Evolutionary conservation across 2,329 filamentous ascomycete genomes (phyloP).

Genomic region (Trichoderma afroharzianum): DNA sequence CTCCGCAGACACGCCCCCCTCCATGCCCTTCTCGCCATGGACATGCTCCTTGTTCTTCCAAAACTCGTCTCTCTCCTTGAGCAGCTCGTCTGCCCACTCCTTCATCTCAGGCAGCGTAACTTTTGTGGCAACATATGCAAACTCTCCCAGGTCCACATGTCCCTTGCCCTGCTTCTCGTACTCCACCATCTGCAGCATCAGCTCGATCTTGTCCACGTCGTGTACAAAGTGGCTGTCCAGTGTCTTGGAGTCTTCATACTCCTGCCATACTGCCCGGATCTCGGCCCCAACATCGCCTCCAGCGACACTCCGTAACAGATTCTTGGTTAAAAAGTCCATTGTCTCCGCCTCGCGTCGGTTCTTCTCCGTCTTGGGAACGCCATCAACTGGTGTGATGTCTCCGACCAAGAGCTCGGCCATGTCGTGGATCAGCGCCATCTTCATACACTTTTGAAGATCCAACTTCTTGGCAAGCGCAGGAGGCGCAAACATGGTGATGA

Average conservation of each 20-base stretch:
- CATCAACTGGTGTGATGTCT: conserved; percentile 92
- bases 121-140: conserved; percentile 70
- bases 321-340: conserved; percentile 83
- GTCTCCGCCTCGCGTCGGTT: conserved; percentile 78
- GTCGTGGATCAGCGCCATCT: conserved; percentile 95
- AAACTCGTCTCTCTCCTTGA: conserved; percentile 70
- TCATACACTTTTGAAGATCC: conserved; percentile 79
- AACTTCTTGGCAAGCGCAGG: conserved; percentile 66
- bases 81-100: conserved; percentile 72
- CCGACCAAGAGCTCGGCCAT: conserved; percentile 95
- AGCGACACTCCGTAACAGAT: conserved; percentile 69
- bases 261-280: conserved; percentile 81
- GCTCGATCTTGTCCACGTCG: conserved; percentile 95
- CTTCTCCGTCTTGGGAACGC: conserved; percentile 83
- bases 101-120: conserved; percentile 75
- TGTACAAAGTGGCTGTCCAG: conserved; percentile 87
- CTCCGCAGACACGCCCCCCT: conserved; percentile 35
- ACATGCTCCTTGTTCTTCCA: conserved; percentile 57
- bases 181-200: conserved; percentile 92
- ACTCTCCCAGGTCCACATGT: conserved; percentile 76
- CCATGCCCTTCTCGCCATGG: conserved; percentile 42
- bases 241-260: conserved; percentile 88
- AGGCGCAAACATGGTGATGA: conserved; percentile 91
- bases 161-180: conserved; percentile 74
- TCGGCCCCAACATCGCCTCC: conserved; percentile 66